These are phyloP conservation scores for Kuraishia floccosa DNA, from an alignment of 805 yeast species.

Conservation along the genomic window DNA sequence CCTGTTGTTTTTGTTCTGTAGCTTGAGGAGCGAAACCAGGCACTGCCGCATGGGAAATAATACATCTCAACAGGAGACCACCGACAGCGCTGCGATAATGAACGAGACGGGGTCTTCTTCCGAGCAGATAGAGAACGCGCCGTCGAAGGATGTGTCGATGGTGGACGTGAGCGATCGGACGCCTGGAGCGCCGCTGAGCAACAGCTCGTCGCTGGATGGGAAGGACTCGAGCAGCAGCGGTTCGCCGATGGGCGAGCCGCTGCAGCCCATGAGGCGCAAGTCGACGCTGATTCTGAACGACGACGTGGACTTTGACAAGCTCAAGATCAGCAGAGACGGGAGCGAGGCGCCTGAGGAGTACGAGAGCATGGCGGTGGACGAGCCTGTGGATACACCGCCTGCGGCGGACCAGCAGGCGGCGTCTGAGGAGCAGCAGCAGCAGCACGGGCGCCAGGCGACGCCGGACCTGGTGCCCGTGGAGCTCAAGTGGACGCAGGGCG, in stretches of 20 bases:
- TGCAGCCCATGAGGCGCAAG: conserved; percentile 37
- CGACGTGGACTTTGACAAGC: conserved; percentile 46
- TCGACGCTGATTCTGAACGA: conserved; percentile 65
- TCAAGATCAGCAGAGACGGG: conserved; percentile 23
- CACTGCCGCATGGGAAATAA: no score
- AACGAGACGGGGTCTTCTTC: no score
- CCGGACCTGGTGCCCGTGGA: conserved; percentile 37
- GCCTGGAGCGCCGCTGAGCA: neutral
- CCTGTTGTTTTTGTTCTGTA: no score
- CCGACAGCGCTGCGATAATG: no score
- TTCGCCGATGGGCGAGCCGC: conserved; percentile 4
- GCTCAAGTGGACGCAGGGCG: conserved; percentile 94
- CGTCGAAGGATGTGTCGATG: conserved; percentile 22
- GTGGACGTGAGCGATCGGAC: conserved; percentile 12
- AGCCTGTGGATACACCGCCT: conserved; percentile 12
- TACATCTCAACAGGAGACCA: no score
- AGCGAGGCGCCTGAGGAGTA: conserved; percentile 18
- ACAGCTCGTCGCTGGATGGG: conserved; percentile 3
- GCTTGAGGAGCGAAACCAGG: no score
- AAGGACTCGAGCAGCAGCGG: conserved; percentile 1
- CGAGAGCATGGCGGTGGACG: conserved; percentile 14
- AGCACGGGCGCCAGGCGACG: conserved; percentile 9
- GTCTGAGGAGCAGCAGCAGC: conserved; percentile 3
- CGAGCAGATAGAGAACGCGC: neutral
- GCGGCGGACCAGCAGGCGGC: conserved; percentile 8